These are phyloP conservation scores for Westerdykella sp. DNA, from an alignment of 2,329 filamentous ascomycete species.

Conservation along the genomic window DNA sequence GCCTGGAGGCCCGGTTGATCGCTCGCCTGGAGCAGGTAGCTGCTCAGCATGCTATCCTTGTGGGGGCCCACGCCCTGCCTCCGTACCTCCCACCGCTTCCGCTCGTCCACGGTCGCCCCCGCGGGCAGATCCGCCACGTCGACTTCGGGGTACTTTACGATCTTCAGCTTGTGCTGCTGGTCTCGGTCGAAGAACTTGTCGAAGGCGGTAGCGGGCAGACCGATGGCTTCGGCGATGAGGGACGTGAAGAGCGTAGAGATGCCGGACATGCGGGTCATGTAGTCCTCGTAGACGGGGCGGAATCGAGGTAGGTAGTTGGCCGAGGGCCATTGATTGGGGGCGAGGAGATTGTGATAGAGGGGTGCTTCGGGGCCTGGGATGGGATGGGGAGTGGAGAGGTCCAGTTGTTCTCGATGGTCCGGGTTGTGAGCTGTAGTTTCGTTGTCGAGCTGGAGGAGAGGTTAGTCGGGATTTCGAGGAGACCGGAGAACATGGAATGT, in stretches of 20 bases:
- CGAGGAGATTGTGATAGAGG: conserved; percentile 66
- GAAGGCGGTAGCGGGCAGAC: conserved; percentile 63
- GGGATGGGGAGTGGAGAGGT: conserved; percentile 73
- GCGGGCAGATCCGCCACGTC: conserved; percentile 25
- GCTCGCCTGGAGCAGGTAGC: conserved; percentile 74
- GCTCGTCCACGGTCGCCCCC: conserved; percentile 27
- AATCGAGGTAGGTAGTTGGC: conserved; percentile 59
- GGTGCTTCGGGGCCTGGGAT: conserved; percentile 58
- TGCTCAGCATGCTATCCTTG: conserved; percentile 79
- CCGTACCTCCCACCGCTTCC: conserved; percentile 47
- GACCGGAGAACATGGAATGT: too few relatives aligned
- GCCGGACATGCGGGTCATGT: conserved; percentile 68
- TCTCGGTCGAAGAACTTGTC: conserved; percentile 66
- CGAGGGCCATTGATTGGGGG: conserved; percentile 75
- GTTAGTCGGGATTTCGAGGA: background rate
- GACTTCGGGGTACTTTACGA: conserved; percentile 76
- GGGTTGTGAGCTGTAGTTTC: conserved; percentile 64
- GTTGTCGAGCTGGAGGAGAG: conserved; percentile 45
- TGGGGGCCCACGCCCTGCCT: conserved; percentile 66
- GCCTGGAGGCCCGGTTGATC: conserved; percentile 73
- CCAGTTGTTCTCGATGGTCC: conserved; percentile 82
- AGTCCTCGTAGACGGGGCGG: conserved; percentile 62
- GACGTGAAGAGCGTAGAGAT: conserved; percentile 70
- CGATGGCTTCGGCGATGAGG: conserved; percentile 78
- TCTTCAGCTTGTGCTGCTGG: conserved; percentile 81